These are phyloP conservation scores for Ophiobolus disseminans DNA, from an alignment of 2,329 filamentous ascomycete genomes.

Conservation along the genomic window DNA sequence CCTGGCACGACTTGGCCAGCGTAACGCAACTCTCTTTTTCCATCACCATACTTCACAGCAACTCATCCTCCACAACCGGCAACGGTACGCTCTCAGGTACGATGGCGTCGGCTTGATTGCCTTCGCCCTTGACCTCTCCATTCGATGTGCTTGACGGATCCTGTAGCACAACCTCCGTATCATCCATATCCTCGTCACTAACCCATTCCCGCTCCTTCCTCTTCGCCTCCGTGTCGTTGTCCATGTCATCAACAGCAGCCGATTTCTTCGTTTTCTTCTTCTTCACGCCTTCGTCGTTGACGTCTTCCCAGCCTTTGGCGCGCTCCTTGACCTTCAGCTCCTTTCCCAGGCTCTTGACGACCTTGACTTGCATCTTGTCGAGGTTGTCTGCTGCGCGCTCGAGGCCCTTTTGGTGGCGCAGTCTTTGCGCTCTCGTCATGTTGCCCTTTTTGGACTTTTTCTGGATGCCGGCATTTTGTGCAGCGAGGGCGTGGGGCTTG, in stretches of 20 bases:
- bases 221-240: constrained; percentile 19
- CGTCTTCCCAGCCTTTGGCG: constrained; percentile 50
- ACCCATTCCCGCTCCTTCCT: constrained; percentile 32
- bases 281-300: constrained; percentile 38
- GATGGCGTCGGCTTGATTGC: constrained; percentile 22
- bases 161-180: constrained; percentile 9
- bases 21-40: not conserved
- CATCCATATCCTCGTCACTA: constrained; percentile 42
- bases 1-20: not conserved
- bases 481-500: constrained; percentile 66
- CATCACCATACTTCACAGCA: not conserved
- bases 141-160: not conserved
- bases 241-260: constrained; percentile 24
- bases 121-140: constrained; percentile 16
- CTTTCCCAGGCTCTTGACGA: constrained; percentile 59
- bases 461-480: constrained; percentile 75
- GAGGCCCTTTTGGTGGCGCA: constrained; percentile 55
- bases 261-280: constrained; percentile 23
- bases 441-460: constrained; percentile 64
- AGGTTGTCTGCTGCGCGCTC: constrained; percentile 63
- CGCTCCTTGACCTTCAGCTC: constrained; percentile 58
- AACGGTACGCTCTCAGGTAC: constrained; percentile 3
- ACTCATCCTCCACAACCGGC: constrained; percentile 1
- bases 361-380: constrained; percentile 64
- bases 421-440: constrained; percentile 60